Base-by-base conservation (phyloP, 192 early-diverging fungal species). In the Coemansia sp. region DNA sequence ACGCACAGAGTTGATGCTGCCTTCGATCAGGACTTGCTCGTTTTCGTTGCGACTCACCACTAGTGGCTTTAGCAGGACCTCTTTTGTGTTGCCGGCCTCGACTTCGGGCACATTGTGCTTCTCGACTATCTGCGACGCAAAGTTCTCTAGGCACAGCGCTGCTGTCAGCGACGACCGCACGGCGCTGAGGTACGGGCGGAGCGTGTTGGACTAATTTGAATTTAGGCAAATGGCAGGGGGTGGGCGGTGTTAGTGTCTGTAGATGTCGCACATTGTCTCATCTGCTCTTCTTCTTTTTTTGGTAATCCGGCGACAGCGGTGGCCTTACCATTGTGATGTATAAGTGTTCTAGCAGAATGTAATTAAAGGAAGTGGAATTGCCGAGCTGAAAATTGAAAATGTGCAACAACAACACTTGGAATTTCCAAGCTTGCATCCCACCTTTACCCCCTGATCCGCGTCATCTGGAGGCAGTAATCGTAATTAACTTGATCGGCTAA, bases 41-140 rank as follows among this genome's bases (percentile, higher is more conserved):
- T 94, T 95, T 70, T 97, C 93, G 75, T 96, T 97, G 55, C 94
- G 86, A 78, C 86, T 90, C 66, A 96, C 93, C 22, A 92, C 79
- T 8, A 96, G 75, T 22, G 95, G 93, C 67, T 92, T 95, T 50
- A 96, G 76, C 61, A 96, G 84, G 15, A 93, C 91, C 78, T 96
- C 93, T 61, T 87, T 88, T 65, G 93, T 89, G 62, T 84, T 78
- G 38, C 78, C 79, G 11, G 93, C 94, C 76, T 99, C 97, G 20
- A 99, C 89, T 81, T 99, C 97, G 55, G 97, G 97, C 76, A 95
- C 95, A 76, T 99, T 99, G 88, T 99, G 97, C 67, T 96, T 86
- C 71, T 99, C 97, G 24, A 95, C 95, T 12, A 95, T 89, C 73
- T 99, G 95, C 35, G 97, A 99, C 20, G 93, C 89, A 84, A 99